Evolutionary conservation across 148 eudicot species (phyloP).

Genomic region (Pharnaceum exiguum): DNA sequence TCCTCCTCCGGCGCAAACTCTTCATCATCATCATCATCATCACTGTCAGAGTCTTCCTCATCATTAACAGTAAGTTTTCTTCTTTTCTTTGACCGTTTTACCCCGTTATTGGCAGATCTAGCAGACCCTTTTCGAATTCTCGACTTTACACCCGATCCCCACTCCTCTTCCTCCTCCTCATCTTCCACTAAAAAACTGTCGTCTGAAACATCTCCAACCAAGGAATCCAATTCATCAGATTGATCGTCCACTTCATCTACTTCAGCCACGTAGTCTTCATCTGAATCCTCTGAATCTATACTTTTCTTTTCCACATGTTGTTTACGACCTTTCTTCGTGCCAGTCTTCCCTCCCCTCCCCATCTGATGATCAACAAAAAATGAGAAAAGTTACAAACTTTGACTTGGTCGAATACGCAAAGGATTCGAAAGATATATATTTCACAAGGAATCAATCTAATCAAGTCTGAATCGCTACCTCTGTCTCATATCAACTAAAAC

Average conservation of each 20-base stretch:
- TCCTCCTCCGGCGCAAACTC: conserved; percentile 21
- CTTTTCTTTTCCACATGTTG: conserved; percentile 27
- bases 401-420: neutral
- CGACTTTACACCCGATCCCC: conserved; percentile 6
- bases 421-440: neutral
- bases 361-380: conserved; percentile 35
- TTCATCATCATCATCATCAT: conserved; percentile 24
- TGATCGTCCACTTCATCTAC: conserved; percentile 58
- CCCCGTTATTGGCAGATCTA: conserved; percentile 1
- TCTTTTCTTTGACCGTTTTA: neutral
- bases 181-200: conserved; percentile 49
- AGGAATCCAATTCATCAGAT: conserved; percentile 68
- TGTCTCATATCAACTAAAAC: conserved; percentile 2
- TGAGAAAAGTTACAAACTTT: conserved; percentile 10
- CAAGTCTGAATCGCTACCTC: conserved; percentile 4
- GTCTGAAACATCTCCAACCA: conserved; percentile 69
- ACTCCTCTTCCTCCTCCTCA: conserved; percentile 32
- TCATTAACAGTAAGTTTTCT: neutral
- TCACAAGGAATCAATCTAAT: conserved; percentile 5
- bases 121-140: conserved; percentile 1
- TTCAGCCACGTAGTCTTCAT: conserved; percentile 79
- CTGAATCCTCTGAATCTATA: conserved; percentile 73
- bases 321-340: conserved; percentile 27
- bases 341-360: conserved; percentile 56
- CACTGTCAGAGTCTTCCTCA: neutral